phyloP scores from a whole-genome alignment of 2,329 filamentous ascomycete species.

The Xylaria sp. region DNA sequence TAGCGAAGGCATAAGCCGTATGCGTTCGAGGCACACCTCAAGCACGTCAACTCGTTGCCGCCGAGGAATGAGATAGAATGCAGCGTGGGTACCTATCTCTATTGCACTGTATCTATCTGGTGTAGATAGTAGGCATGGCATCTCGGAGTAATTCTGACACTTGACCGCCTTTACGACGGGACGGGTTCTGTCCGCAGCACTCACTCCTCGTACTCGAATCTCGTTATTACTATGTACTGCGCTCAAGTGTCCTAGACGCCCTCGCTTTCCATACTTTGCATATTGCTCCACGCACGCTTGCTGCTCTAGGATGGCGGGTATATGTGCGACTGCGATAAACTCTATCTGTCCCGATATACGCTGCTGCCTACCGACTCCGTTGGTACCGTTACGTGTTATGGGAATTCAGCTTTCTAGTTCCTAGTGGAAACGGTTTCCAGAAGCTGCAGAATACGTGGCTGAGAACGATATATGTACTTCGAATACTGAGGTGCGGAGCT shows the following conservation, averaged over 20 bases:
- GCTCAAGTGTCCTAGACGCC: conserved; percentile 3
- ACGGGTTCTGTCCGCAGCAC: conserved; percentile 15
- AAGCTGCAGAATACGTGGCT: conserved; percentile 18
- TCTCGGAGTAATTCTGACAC: conserved; percentile 20
- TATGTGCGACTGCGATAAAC: conserved; percentile 10
- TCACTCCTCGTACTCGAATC: conserved; percentile 23
- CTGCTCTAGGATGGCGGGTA: conserved; percentile 20
- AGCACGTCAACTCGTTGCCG: conserved; percentile 32
- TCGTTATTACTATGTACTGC: conserved; percentile 17
- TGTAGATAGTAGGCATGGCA: too few relatives aligned
- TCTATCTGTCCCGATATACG: neutral
- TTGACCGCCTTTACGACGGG: conserved; percentile 37
- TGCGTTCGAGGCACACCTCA: conserved; percentile 24
- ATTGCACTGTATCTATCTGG: too few relatives aligned
- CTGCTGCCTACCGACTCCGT: neutral
- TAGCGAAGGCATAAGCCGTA: conserved; percentile 27
- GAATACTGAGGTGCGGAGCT: conserved; percentile 19
- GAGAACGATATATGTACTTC: conserved; percentile 3
- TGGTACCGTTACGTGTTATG: conserved; percentile 1
- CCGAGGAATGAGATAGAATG: conserved; percentile 25
- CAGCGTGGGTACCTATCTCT: conserved; percentile 7
- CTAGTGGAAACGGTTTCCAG: conserved; percentile 1
- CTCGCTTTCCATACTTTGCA: conserved; percentile 17
- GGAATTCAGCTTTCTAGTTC: neutral
- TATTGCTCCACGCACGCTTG: conserved; percentile 17